Evolutionary conservation across 768 basidiomycete species (phyloP).

Genomic region (Trametes cinnabarina): DNA sequence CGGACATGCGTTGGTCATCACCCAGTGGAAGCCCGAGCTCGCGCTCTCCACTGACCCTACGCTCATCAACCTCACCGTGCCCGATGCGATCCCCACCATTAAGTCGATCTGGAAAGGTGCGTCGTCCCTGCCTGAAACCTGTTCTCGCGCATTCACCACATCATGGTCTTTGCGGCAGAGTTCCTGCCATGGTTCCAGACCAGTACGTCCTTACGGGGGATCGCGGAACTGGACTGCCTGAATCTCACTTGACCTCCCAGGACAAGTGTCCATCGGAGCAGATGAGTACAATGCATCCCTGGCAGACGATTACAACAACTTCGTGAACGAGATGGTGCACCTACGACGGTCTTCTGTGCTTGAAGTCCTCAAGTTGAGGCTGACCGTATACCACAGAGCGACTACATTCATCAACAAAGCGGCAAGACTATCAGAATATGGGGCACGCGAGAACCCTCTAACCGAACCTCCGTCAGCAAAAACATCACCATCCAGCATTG

Average conservation of each 20-base stretch:
- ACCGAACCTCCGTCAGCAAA: conserved; percentile 35
- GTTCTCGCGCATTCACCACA: conserved; percentile 15
- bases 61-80: conserved; percentile 39
- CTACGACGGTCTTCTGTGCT: background rate
- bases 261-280: conserved; percentile 46
- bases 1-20: conserved; percentile 43
- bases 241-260: conserved; percentile 2
- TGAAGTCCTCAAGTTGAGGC: background rate
- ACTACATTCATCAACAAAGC: conserved; percentile 32
- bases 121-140: background rate
- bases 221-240: no score
- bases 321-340: conserved; percentile 41
- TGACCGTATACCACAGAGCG: conserved; percentile 11
- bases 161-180: conserved; percentile 4
- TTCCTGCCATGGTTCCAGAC: conserved; percentile 28
- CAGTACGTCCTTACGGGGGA: conserved; percentile 12
- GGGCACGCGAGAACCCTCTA: conserved; percentile 42
- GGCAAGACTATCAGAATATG: conserved; percentile 42
- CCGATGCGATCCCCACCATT: conserved; percentile 42
- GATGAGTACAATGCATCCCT: conserved; percentile 41
- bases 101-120: conserved; percentile 43
- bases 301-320: conserved; percentile 42
- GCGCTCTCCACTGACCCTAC: conserved; percentile 36
- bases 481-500: conserved; percentile 47
- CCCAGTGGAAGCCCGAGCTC: conserved; percentile 46